A percentile compares a stretch with the other conserved stretches of the same genome.
Conservation (phyloP, 2,329 filamentous ascomycete genomes). For the Mycogone perniciosa region DNA sequence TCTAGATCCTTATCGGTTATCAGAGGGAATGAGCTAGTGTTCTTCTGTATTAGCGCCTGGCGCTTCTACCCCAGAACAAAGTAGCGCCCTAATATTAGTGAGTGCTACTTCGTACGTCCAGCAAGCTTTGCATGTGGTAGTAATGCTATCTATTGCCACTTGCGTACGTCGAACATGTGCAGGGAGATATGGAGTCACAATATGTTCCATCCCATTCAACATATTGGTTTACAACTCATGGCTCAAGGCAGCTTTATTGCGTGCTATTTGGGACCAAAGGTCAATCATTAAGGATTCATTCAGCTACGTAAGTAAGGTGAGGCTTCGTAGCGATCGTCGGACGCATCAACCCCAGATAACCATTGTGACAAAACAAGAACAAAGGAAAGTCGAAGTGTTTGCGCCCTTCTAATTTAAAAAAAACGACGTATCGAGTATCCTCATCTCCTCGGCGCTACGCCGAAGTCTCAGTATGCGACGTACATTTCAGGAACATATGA, state of each 20-base stretch:
- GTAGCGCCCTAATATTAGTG: too few relatives aligned
- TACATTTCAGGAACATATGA: slow-evolving; percentile 29
- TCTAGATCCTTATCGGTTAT: slow-evolving; percentile 9
- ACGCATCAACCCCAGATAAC: slow-evolving; percentile 31
- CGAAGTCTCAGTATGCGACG: slow-evolving; percentile 26
- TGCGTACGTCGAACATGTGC: too few relatives aligned
- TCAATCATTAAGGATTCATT: slow-evolving; percentile 31
- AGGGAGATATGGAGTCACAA: too few relatives aligned
- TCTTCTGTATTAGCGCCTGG: too few relatives aligned
- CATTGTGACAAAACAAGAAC: slow-evolving; percentile 33
- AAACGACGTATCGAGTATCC: slow-evolving; percentile 30
- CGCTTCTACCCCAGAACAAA: too few relatives aligned
- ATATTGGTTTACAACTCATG: too few relatives aligned
- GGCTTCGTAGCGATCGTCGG: slow-evolving; percentile 32
- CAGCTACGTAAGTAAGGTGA: slow-evolving; percentile 35
- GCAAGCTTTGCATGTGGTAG: too few relatives aligned
- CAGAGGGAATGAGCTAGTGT: not conserved
- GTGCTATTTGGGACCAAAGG: too few relatives aligned
- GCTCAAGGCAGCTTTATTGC: too few relatives aligned
- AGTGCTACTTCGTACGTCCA: too few relatives aligned
- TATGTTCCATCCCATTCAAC: too few relatives aligned
- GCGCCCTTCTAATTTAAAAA: slow-evolving; percentile 35
- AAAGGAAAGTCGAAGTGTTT: slow-evolving; percentile 35
- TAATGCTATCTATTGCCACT: too few relatives aligned
- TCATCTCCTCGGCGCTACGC: slow-evolving; percentile 27